Conservation (phyloP, 257 asterid genomes). For the Lantana camara region DNA sequence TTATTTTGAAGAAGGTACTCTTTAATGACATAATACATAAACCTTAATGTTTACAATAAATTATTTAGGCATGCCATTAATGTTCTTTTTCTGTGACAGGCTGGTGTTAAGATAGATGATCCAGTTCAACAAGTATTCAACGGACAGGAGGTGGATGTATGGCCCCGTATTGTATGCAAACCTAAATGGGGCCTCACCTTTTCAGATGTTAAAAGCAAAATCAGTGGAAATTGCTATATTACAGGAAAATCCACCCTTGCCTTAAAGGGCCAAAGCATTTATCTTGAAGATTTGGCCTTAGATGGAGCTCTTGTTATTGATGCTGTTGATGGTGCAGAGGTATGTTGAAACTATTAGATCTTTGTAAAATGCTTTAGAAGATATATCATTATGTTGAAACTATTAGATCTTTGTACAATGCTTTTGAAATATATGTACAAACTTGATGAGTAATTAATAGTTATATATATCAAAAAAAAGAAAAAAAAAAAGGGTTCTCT, state of each 20-base stretch:
- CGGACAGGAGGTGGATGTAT: slow-evolving; percentile 92
- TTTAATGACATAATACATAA: slow-evolving; percentile 10
- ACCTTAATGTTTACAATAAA: slow-evolving; percentile 1
- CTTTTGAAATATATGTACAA: neutral
- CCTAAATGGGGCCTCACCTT: slow-evolving; percentile 95
- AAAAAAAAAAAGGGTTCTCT: too few species aligned
- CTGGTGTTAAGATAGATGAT: slow-evolving; percentile 80
- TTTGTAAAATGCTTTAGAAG: too few species aligned
- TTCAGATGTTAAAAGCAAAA: slow-evolving; percentile 70
- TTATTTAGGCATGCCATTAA: slow-evolving; percentile 9
- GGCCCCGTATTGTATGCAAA: slow-evolving; percentile 93
- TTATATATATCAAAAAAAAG: too few species aligned
- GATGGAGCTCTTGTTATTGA: slow-evolving; percentile 85
- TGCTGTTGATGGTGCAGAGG: slow-evolving; percentile 79
- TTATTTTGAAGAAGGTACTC: slow-evolving; percentile 81
- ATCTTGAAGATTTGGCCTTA: slow-evolving; percentile 69
- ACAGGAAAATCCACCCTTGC: slow-evolving; percentile 75
- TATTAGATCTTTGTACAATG: neutral
- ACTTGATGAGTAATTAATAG: neutral
- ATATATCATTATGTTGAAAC: neutral
- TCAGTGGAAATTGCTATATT: slow-evolving; percentile 57
- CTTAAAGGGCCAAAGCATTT: slow-evolving; percentile 61
- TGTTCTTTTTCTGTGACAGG: slow-evolving; percentile 48
- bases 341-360: slow-evolving; percentile 27
- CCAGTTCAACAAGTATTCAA: slow-evolving; percentile 67